Percentiles rank a stretch among this genome's conserved stretches.
Evolutionary conservation across 2,329 filamentous ascomycete genomes (phyloP).

Genomic region (Phialophora verrucosa): DNA sequence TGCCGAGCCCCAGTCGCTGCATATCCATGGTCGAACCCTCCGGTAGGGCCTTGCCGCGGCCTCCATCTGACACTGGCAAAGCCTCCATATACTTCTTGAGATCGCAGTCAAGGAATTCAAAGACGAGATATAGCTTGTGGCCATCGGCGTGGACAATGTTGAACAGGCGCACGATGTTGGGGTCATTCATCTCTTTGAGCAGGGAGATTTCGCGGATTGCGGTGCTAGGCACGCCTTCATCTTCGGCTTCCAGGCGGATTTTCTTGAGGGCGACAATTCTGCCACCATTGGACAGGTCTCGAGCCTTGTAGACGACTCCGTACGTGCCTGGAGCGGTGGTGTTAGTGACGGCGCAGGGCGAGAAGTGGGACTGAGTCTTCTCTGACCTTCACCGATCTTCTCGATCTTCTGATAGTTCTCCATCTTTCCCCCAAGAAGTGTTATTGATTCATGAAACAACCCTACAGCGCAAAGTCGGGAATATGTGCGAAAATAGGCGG

Average conservation of each 20-base stretch:
- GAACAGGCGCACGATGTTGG: conserved; percentile 83
- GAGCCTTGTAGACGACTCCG: conserved; percentile 93
- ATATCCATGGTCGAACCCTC: conserved; percentile 72
- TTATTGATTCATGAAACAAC: conserved; percentile 20
- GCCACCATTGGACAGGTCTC: conserved; percentile 78
- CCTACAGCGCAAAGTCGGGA: background rate
- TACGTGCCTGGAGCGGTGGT: conserved; percentile 72
- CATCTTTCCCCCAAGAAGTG: conserved; percentile 58
- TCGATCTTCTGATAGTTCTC: conserved; percentile 97
- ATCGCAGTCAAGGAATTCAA: conserved; percentile 89
- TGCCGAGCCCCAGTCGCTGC: conserved; percentile 72
- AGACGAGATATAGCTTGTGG: conserved; percentile 92
- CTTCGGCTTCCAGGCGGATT: conserved; percentile 91
- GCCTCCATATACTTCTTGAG: conserved; percentile 97
- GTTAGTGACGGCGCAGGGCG: conserved; percentile 1
- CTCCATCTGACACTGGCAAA: conserved; percentile 80
- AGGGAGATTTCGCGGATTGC: conserved; percentile 94
- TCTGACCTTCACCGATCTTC: conserved; percentile 91
- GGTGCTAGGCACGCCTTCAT: conserved; percentile 90
- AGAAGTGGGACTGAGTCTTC: background rate
- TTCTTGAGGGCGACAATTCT: conserved; percentile 94
- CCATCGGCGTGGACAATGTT: conserved; percentile 96
- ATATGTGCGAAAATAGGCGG: background rate
- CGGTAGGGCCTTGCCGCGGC: conserved; percentile 81
- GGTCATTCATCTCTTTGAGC: conserved; percentile 91